These are phyloP conservation scores for Boletellus ananas DNA, from an alignment of 768 basidiomycete genomes.

Conservation along the genomic window DNA sequence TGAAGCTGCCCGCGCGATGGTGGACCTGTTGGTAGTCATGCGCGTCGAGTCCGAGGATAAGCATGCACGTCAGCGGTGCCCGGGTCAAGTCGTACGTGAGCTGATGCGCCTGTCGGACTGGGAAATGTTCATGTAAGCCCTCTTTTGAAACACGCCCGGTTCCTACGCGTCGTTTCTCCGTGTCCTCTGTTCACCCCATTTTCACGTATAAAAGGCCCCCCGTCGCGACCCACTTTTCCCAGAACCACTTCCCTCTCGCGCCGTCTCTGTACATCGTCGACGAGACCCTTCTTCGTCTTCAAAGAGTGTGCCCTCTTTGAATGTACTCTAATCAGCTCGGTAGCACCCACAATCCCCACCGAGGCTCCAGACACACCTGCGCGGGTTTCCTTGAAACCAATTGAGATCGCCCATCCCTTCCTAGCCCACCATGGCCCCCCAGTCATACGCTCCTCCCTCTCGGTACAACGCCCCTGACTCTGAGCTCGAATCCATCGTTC, in stretches of 20 bases:
- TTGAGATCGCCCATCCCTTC: slow-evolving; percentile 29
- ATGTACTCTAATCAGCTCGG: slow-evolving; percentile 97
- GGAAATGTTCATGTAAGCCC: not conserved
- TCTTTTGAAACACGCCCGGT: slow-evolving; percentile 16
- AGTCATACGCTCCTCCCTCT: slow-evolving; percentile 43
- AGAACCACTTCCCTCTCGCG: not conserved
- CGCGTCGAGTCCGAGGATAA: too few relatives aligned
- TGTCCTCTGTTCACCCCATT: slow-evolving; percentile 10
- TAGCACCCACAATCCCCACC: slow-evolving; percentile 82
- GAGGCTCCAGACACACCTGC: slow-evolving; percentile 82
- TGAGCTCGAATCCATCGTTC: slow-evolving; percentile 62
- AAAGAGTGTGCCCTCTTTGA: slow-evolving; percentile 47
- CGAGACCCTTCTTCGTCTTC: slow-evolving; percentile 9
- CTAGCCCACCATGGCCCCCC: slow-evolving; percentile 47
- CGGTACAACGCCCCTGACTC: slow-evolving; percentile 73
- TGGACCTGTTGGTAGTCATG: too few relatives aligned
- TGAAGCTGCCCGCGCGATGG: too few relatives aligned
- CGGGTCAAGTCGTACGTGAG: too few relatives aligned
- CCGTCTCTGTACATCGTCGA: not conserved
- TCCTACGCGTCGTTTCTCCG: slow-evolving; percentile 2
- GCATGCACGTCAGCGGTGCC: too few relatives aligned
- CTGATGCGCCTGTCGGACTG: too few relatives aligned
- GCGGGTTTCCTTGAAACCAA: slow-evolving; percentile 60
- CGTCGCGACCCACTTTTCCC: not conserved
- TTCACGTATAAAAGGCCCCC: slow-evolving; percentile 26